phyloP scores from a whole-genome alignment of 2,329 filamentous ascomycete species.

The Alternaria solani region DNA sequence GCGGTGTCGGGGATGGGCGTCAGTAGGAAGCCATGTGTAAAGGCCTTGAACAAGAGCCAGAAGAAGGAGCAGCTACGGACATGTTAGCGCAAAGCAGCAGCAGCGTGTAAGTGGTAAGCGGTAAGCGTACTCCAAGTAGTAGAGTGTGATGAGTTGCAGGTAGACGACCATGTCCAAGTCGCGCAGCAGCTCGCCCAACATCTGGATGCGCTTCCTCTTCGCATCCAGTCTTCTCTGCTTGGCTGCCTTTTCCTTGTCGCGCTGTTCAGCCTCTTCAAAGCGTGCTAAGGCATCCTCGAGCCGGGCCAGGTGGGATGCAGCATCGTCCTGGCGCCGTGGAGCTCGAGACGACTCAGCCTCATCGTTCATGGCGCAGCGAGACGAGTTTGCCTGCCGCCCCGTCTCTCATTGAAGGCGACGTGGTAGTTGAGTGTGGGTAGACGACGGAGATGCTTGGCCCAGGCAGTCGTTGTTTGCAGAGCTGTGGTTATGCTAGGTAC shows the following conservation, averaged over 20 bases:
- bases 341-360: conserved; percentile 49
- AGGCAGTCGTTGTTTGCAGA: conserved; percentile 21
- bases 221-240: conserved; percentile 44
- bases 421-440: conserved; percentile 9
- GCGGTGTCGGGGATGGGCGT: conserved; percentile 64
- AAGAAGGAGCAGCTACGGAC: conserved; percentile 64
- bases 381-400: conserved; percentile 14
- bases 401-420: conserved; percentile 40
- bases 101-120: conserved; percentile 27
- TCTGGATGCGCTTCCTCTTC: conserved; percentile 47
- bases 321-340: conserved; percentile 29
- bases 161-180: conserved; percentile 68
- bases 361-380: conserved; percentile 50
- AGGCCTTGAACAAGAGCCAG: conserved; percentile 62
- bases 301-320: conserved; percentile 20
- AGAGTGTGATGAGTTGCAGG: conserved; percentile 67
- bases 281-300: conserved; percentile 23
- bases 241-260: conserved; percentile 25
- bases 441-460: conserved; percentile 5
- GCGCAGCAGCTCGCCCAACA: conserved; percentile 64
- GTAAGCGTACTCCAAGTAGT: conserved; percentile 68
- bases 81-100: conserved; percentile 3
- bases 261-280: conserved; percentile 31
- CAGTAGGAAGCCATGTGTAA: conserved; percentile 66
- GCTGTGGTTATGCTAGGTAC: conserved; percentile 23